Evolutionary conservation across 2,329 filamentous ascomycete species (phyloP).

Genomic region (Botrytis porri): DNA sequence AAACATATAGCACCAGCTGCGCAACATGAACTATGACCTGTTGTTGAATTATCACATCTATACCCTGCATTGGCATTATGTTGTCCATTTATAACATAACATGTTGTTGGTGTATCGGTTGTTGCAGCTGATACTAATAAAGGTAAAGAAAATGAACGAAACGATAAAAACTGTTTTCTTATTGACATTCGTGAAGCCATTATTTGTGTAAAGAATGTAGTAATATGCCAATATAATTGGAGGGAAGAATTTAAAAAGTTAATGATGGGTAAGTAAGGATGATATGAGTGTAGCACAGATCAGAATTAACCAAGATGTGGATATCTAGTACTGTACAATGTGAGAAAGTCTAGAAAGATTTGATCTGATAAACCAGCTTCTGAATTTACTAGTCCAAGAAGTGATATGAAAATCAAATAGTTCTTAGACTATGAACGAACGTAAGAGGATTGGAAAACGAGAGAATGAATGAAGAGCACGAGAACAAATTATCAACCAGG

Average conservation of each 20-base stretch:
- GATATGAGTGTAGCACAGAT: neutral
- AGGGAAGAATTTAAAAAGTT: neutral
- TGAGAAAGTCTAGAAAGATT: neutral
- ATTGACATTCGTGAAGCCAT: slow-evolving; percentile 7
- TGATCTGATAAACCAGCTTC: neutral
- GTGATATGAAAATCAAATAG: neutral
- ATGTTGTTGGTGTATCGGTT: slow-evolving; percentile 21
- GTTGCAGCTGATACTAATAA: neutral
- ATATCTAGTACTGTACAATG: neutral
- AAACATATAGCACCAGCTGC: slow-evolving; percentile 27
- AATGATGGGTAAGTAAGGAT: neutral
- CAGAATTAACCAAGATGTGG: neutral
- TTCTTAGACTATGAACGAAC: neutral
- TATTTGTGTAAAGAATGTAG: neutral
- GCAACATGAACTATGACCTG: slow-evolving; percentile 29
- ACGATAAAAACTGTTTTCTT: neutral
- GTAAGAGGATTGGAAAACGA: neutral
- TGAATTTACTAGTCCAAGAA: neutral
- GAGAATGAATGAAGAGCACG: neutral
- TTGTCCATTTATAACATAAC: slow-evolving; percentile 28
- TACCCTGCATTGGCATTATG: slow-evolving; percentile 19
- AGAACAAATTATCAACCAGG: neutral
- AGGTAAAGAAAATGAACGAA: slow-evolving; percentile 3
- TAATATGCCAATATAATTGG: neutral
- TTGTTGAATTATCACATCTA: slow-evolving; percentile 30